Evolutionary conservation across 768 basidiomycete genomes (phyloP), one percentile per base, ranked within the genome.

Genomic region (Kwoniella botswanensis): DNA sequence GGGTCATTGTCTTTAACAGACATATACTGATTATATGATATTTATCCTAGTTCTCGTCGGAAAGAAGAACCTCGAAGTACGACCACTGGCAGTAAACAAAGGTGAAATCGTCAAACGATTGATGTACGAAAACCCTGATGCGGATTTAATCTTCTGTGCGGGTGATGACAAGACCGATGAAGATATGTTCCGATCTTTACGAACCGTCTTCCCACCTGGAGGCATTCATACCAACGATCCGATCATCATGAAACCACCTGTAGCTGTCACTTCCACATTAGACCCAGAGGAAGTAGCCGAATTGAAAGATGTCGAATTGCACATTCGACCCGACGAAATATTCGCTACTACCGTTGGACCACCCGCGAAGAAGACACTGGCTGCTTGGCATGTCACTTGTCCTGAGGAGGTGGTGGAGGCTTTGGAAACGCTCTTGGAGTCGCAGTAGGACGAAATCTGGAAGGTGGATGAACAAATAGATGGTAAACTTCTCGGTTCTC

Each of bases 81-180:
- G 96, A 71, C 96, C 94, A 4, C 87, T 95, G 42, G 94, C 94
- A 1, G 90, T 98, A 70, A 98, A 97, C 88, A 98, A 99, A 89
- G 96, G 96, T 63, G 96, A 98, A 86, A 98, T 98, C 79, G 95
- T 98, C 80, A 95, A 95, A 86, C 87, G 94, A 57, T 90, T 98
- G 70, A 81, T 97, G 67, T 98, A 95, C 87, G 86, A 90, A 83
- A 91, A 98, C 86, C 92, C 95, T 2, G 93, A 96, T 70, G 90
- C 93, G 56, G 93, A 97, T 82, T 94, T 98, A 79, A 87, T 98
- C 83, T 96, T 98, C 86, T 99, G 96, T 82, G 96, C 95, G 1
- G 96, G 96, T 56, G 96, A 99, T 79, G 96, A 99, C 86, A 99
- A 98, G 92, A 95, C 95, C 59, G 94, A 98, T 86, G 96, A 99